Evolutionary conservation across 257 asterid genomes (phyloP).

Genomic region (Mentha longifolia): DNA sequence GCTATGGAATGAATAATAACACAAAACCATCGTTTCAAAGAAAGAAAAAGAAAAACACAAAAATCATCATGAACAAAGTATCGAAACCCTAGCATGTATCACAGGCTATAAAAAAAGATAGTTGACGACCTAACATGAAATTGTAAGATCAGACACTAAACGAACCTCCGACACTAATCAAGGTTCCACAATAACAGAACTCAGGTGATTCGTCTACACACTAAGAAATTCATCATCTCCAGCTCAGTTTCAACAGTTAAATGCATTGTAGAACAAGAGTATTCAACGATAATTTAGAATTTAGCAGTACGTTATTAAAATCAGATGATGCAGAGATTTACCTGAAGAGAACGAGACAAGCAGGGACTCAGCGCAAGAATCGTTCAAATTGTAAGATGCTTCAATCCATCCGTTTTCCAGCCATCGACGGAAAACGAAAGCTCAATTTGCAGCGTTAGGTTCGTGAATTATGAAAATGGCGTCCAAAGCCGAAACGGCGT

Average conservation of each 20-base stretch:
- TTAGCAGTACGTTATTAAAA: background rate
- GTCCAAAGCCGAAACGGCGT: constrained; percentile 17
- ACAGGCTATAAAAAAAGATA: constrained; percentile 12
- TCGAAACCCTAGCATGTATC: constrained; percentile 25
- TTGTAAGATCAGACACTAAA: constrained; percentile 25
- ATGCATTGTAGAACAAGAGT: background rate
- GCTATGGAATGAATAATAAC: background rate
- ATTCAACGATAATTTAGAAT: background rate
- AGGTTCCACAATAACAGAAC: constrained; percentile 19
- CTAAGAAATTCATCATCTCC: background rate
- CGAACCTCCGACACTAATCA: constrained; percentile 13
- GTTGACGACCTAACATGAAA: constrained; percentile 9
- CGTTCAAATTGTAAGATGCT: constrained; percentile 19
- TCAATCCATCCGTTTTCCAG: constrained; percentile 10
- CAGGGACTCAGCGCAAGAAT: constrained; percentile 10
- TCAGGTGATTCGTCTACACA: background rate
- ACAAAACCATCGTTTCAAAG: background rate
- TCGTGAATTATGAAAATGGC: constrained; percentile 24
- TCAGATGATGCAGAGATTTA: background rate
- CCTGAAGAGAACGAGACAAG: constrained; percentile 29
- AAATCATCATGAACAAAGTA: too few relatives aligned
- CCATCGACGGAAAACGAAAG: constrained; percentile 22
- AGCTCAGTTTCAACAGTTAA: background rate
- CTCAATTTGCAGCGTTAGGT: constrained; percentile 23
- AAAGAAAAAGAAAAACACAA: background rate